Evolutionary conservation across 1,139 yeast genomes (phyloP).

Genomic region (Lizanozyma gosingica): DNA sequence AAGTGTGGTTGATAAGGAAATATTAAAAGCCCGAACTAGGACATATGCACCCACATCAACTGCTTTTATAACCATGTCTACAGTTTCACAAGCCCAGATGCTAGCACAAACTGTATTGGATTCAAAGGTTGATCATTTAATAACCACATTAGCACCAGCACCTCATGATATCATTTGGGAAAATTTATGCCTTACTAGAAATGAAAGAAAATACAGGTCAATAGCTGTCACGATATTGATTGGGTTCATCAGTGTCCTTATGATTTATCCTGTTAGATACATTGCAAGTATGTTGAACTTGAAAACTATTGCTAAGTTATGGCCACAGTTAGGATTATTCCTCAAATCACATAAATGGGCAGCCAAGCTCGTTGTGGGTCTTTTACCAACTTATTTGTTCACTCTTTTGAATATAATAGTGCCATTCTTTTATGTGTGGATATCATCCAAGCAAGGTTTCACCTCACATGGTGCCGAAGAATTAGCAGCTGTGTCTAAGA

Average conservation of each 20-base stretch:
- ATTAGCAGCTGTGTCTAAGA: conserved; percentile 63
- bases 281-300: conserved; percentile 64
- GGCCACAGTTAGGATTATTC: conserved; percentile 63
- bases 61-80: conserved; percentile 75
- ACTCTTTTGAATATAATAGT: conserved; percentile 57
- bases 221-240: conserved; percentile 55
- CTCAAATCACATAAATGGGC: conserved; percentile 58
- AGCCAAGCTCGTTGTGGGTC: conserved; percentile 62
- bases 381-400: conserved; percentile 68
- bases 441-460: conserved; percentile 63
- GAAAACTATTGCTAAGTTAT: conserved; percentile 60
- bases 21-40: conserved; percentile 44
- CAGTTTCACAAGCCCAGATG: conserved; percentile 81
- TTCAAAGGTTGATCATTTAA: conserved; percentile 64
- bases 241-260: conserved; percentile 52
- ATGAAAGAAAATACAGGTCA: conserved; percentile 45
- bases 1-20: conserved; percentile 48
- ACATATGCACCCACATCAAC: conserved; percentile 67
- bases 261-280: conserved; percentile 65
- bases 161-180: conserved; percentile 77
- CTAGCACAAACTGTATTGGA: conserved; percentile 77
- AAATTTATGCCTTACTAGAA: conserved; percentile 53
- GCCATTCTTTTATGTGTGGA: conserved; percentile 61
- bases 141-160: conserved; percentile 70
- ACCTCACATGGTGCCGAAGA: conserved; percentile 72